A percentile compares a stretch with the other conserved stretches of the same genome.
These are phyloP conservation scores for Metschnikowia chrysomelidarum DNA, from an alignment of 805 yeast species.

Conservation along the genomic window DNA sequence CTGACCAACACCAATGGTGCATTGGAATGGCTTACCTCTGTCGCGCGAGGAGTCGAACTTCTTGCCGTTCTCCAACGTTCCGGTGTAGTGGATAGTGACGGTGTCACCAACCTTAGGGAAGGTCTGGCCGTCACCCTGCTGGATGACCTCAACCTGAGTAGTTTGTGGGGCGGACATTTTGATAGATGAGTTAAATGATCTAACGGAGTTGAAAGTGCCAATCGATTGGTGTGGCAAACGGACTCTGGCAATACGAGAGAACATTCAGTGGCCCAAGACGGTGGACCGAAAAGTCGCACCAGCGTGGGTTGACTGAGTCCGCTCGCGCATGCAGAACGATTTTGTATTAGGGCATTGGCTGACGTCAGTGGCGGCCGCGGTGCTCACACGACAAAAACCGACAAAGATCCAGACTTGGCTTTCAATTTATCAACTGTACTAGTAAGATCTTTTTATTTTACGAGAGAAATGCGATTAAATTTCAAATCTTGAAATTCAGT, in stretches of 20 bases:
- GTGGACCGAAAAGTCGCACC: conserved; percentile 5
- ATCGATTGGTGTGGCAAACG: conserved; percentile 11
- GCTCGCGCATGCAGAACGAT: conserved; percentile 3
- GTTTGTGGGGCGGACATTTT: conserved; percentile 40
- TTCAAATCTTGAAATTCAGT: too few species aligned
- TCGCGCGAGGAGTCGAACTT: conserved; percentile 94
- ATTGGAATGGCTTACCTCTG: conserved; percentile 94
- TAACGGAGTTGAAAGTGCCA: conserved; percentile 8
- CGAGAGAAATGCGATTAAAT: too few species aligned
- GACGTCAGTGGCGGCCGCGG: conserved; percentile 5
- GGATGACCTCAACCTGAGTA: conserved; percentile 42
- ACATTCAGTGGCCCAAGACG: conserved; percentile 7
- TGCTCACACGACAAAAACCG: too few species aligned
- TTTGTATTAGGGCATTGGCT: not conserved
- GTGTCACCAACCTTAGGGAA: conserved; percentile 86
- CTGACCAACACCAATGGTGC: conserved; percentile 92
- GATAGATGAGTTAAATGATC: conserved; percentile 8
- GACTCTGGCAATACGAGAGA: conserved; percentile 13
- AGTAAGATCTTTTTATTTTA: too few species aligned
- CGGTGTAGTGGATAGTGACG: conserved; percentile 93
- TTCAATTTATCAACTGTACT: too few species aligned
- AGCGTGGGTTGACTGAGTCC: conserved; percentile 1
- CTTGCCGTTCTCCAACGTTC: conserved; percentile 93
- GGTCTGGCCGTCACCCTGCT: conserved; percentile 77
- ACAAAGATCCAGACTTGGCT: too few species aligned